Evolutionary conservation across 2,329 filamentous ascomycete species (phyloP).

Genomic region (Tolypocladium ovalisporum): DNA sequence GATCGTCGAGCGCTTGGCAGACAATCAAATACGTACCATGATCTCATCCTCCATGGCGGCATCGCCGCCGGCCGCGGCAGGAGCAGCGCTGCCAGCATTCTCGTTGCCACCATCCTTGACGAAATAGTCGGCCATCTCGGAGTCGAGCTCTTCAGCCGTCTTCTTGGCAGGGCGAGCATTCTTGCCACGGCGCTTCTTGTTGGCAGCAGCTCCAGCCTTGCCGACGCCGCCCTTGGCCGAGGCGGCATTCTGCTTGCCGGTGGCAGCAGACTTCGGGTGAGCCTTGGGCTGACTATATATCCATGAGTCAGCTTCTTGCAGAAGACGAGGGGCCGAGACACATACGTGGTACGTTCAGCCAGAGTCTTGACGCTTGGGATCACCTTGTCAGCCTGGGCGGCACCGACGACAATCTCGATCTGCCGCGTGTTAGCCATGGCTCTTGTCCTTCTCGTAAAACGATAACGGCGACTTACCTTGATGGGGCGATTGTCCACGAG

Average conservation of each 20-base stretch:
- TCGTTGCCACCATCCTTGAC: slow-evolving; percentile 35
- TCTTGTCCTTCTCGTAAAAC: not conserved
- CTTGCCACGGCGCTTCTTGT: slow-evolving; percentile 45
- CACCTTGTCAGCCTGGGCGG: slow-evolving; percentile 57
- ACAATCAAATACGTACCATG: slow-evolving; percentile 22
- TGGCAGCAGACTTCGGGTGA: slow-evolving; percentile 72
- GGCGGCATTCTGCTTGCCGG: slow-evolving; percentile 53
- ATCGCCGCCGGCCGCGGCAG: slow-evolving; percentile 38
- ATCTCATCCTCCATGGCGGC: slow-evolving; percentile 60
- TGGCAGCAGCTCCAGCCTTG: slow-evolving; percentile 36
- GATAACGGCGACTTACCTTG: slow-evolving; percentile 47
- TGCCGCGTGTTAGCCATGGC: slow-evolving; percentile 25
- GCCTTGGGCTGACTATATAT: slow-evolving; percentile 20
- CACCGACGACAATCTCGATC: slow-evolving; percentile 86
- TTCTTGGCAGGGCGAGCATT: slow-evolving; percentile 65
- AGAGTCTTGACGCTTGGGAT: slow-evolving; percentile 58
- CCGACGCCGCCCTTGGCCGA: slow-evolving; percentile 28
- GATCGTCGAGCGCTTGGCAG: not conserved
- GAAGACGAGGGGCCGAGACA: slow-evolving; percentile 6
- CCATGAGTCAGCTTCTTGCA: slow-evolving; percentile 1
- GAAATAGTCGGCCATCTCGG: slow-evolving; percentile 97
- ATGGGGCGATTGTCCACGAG: slow-evolving; percentile 84
- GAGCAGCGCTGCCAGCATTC: slow-evolving; percentile 33
- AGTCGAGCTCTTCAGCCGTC: slow-evolving; percentile 90
- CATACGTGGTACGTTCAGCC: slow-evolving; percentile 69